Base-by-base conservation (phyloP, 306 rosid species). In the Clitoria ternatea region DNA sequence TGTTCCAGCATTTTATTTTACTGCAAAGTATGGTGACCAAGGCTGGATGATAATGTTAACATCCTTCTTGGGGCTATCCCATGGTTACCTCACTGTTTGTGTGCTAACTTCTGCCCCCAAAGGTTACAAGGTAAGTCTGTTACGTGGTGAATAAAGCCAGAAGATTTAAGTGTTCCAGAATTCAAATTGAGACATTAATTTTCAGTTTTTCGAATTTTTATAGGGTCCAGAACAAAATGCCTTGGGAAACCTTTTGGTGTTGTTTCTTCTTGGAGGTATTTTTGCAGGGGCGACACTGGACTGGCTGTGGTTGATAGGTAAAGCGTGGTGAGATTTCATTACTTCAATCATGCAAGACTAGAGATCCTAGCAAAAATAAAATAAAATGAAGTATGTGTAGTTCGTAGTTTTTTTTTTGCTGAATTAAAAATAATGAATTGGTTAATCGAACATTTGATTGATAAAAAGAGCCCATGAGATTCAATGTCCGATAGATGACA, bases 161-260 rank as follows among this genome's bases (percentile, higher is more conserved):
- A 63, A 69, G 27, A 19, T 12, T 12, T 47, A 2, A 18, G 15
- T 20, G 26, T 32, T 42, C 3, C 27, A 45, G 18, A 22, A 23
- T 14, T 44, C 2, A 43, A 40, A 17, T n/a, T 45, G 48, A 63
- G 62, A 29, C 0, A 7, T 63, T 6, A 7, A 26, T 42, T 22
- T 20, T 59, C 24, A 2, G 10, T 32, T 13, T 68, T 72, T 22
- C 48, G 61, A 57, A 7, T 33, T 61, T 57, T 64, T 78, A 53
- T 20, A 92, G 98, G 98, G 98, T 36, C 98, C 96, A 2, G 98
- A 92, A 68, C 98, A 92, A 75, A 92, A 92, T 79, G 98, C 98
- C 0, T 67, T 92, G 78, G 98, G 98, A 48, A 92, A 92, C 61
- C 15, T 89, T 14, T 66, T 89, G 77, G 98, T 92, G 45, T 24